Evolutionary conservation across 1,284 basidiomycete genomes (phyloP), one percentile per base, ranked within the genome.

Genomic region (Ustilago bromivora): DNA sequence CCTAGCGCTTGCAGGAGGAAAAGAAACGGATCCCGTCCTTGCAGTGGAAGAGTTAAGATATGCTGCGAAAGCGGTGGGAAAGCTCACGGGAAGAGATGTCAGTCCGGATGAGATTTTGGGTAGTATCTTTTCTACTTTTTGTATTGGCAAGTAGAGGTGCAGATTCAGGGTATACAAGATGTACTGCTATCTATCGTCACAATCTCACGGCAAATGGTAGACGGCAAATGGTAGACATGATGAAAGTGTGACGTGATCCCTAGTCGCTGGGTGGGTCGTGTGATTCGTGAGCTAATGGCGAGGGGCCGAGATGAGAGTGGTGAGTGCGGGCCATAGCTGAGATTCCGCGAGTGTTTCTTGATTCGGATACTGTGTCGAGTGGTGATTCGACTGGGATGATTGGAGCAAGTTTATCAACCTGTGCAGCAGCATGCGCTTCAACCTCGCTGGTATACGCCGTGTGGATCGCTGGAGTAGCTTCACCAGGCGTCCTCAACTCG

Each of bases 21-120:
- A 53, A 13, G 34, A 49, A 15, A 28, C 61, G 12, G 92, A 94
- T 66, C 87, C 94, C 5, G 93, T 95, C 2, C 85, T 93, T 11
- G 93, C 90, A 3, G 93, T 93, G 0, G 94, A 96, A 84, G 93
- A 94, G 82, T 88, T 96, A 41, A 90, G 94, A 23, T 93, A 94
- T 83, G 94, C 94, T 3, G 91, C 92, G 0, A 89, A 90, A 65
- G 91, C 92, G 7, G 89, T 96, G n/a, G 94, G 93, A 1, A 90
- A 91, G 67, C 90, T 95, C 17, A 92, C 92, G 4, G 94, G 94
- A 2, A 66, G 61, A 83, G 89, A 31, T 90, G 93, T 69, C 90
- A 91, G 58, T 89, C 91, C 35, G 92, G 75, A 96, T 80, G 92
- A 95, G 71, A 89, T 95, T 9, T 86, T 96, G 23, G 94, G 94